Base-by-base conservation (phyloP, 208 protist genomes). In the Blechomonas ayalai region DNA sequence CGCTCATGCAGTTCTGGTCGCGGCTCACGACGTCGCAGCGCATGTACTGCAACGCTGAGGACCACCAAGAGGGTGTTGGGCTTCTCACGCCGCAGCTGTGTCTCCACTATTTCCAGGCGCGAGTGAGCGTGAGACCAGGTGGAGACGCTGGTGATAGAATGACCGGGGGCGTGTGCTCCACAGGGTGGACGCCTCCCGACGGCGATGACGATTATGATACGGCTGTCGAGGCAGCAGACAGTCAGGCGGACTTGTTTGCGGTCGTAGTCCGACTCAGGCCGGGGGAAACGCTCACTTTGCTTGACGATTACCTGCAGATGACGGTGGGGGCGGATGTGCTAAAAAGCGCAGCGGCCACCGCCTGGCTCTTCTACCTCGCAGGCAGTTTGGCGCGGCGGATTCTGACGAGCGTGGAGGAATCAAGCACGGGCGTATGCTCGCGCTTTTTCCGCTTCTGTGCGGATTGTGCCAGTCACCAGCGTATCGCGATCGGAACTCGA, bases 351-450 rank as follows among this genome's bases (percentile, higher is more conserved):
- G 43, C 52, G n/a, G 65, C 66, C n/a, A 75, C 72, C 0, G 72
- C 65, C 12, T 92, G 84, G 80, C 56, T 92, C 16, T 89, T 89
- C 62, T 89, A 82, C 55, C 13, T 87, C 35, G 69, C 74, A 4
- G 80, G 73, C 10, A 56, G 47, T 8, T 50, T 88, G 2, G 64
- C 82, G 34, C 54, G 71, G 7, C 51, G 69, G 12, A 66, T 86
- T 28, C 48, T 84, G 45, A 52, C 56, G 32, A 39, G 50, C 22
- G 56, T 90, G 23, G 71, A 88, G 22, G 66, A 67, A 13, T 2
- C 46, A 2, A 41, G 50, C 2, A 59, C 84, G 15, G 55, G 67
- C 26, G 48, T 64, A 23, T 78, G 59, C 49, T 67, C 67, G 10
- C 46, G 62, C 59, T 72, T 92, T 38, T 74, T 90, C 45, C 41